Percentiles rank a stretch among this genome's conserved stretches.
Conservation (phyloP, 2,329 filamentous ascomycete genomes). For the Aureobasidium sp. region DNA sequence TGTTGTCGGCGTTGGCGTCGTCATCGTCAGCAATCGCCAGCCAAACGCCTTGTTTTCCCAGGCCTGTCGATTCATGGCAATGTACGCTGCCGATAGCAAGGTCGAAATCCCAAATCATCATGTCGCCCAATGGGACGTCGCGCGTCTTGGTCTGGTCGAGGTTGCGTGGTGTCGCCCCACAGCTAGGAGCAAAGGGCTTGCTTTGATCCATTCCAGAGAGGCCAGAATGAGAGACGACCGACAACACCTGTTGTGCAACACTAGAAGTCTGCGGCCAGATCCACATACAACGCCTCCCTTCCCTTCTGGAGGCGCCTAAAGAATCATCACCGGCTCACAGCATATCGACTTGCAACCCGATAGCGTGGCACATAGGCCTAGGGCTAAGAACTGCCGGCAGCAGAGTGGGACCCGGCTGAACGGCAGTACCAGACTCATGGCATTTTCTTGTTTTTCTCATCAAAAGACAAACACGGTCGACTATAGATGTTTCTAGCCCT, state of each 20-base stretch:
- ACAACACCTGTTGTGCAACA: slow-evolving; percentile 6
- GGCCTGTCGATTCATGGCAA: slow-evolving; percentile 1
- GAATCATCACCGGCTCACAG: slow-evolving; percentile 2
- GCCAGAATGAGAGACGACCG: not conserved
- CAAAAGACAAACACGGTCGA: not conserved
- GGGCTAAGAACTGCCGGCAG: slow-evolving; percentile 6
- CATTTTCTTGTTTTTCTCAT: not conserved
- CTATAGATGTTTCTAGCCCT: not conserved
- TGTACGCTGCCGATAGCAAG: not conserved
- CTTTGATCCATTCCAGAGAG: not conserved
- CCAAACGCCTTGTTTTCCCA: slow-evolving; percentile 7
- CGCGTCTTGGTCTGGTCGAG: slow-evolving; percentile 1
- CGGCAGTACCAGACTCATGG: slow-evolving; percentile 1
- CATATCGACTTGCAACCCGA: slow-evolving; percentile 8
- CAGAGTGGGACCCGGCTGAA: not conserved
- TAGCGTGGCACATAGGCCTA: slow-evolving; percentile 1
- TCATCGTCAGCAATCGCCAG: slow-evolving; percentile 2
- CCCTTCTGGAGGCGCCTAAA: not conserved
- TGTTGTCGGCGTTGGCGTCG: slow-evolving; percentile 1
- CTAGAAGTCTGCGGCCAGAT: not conserved
- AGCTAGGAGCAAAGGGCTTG: not conserved
- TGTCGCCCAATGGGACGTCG: slow-evolving; percentile 1
- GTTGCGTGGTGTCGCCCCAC: slow-evolving; percentile 7
- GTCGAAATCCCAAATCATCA: not conserved
- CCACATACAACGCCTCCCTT: not conserved